Evolutionary conservation across 1,139 yeast species (phyloP).

Genomic region (Magnusiomyces fungicola): DNA sequence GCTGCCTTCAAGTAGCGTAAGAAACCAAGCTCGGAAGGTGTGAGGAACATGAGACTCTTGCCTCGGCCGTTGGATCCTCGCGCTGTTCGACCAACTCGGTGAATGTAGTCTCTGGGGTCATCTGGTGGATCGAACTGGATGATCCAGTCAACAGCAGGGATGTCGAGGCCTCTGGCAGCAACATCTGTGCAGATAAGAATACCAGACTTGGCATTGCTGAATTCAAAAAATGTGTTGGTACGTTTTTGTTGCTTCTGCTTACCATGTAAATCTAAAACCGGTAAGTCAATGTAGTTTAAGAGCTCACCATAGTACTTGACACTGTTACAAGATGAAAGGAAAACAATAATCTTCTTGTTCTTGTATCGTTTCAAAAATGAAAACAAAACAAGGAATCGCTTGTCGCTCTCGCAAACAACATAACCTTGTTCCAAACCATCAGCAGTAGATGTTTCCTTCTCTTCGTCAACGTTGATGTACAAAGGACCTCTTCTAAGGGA

Average conservation of each 20-base stretch:
- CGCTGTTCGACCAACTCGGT: constrained; percentile 97
- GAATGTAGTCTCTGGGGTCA: constrained; percentile 97
- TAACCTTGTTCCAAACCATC: constrained; percentile 98
- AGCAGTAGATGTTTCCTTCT: constrained; percentile 74
- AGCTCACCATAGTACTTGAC: constrained; percentile 94
- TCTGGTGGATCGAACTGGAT: constrained; percentile 98
- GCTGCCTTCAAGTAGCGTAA: constrained; percentile 92
- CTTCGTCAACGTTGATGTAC: constrained; percentile 88
- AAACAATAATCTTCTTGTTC: constrained; percentile 85
- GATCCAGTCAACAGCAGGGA: constrained; percentile 97
- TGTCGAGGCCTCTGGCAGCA: constrained; percentile 97
- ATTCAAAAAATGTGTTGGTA: constrained; percentile 95
- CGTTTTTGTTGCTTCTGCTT: constrained; percentile 98
- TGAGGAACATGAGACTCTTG: constrained; percentile 86
- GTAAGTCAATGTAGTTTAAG: constrained; percentile 88
- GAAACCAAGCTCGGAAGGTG: constrained; percentile 92
- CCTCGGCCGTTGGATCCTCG: constrained; percentile 92
- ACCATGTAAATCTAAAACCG: constrained; percentile 93
- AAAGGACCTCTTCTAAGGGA: constrained; percentile 93
- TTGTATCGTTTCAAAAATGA: constrained; percentile 87
- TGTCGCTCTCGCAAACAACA: constrained; percentile 94
- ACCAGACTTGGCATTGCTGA: constrained; percentile 94
- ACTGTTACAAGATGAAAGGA: constrained; percentile 91
- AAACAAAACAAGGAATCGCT: constrained; percentile 79
- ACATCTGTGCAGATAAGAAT: constrained; percentile 92